phyloP scores from a whole-genome alignment of 495 filamentous ascomycete species.

The Massariosphaeria phaeospora region DNA sequence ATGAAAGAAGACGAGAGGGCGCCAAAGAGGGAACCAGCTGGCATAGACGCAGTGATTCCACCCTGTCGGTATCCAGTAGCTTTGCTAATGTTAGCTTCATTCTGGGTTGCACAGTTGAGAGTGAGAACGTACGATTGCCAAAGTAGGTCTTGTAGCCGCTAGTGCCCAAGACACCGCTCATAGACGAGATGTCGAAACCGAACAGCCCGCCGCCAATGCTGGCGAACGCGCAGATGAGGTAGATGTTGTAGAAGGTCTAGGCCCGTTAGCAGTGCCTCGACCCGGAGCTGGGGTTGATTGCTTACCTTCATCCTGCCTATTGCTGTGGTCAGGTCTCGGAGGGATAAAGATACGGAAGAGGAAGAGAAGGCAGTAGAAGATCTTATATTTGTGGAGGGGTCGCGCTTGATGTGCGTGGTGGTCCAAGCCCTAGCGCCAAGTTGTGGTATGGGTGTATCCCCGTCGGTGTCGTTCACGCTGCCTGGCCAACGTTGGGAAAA shows the following conservation, averaged over 20 bases:
- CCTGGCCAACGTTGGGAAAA: no score
- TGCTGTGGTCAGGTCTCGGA: neutral
- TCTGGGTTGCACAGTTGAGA: neutral
- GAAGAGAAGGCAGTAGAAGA: neutral
- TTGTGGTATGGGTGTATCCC: no score
- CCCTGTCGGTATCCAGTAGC: conserved; percentile 52
- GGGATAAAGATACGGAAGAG: neutral
- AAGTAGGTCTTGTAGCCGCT: conserved; percentile 60
- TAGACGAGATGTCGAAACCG: conserved; percentile 68
- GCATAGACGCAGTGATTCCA: conserved; percentile 65
- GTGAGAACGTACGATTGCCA: conserved; percentile 40
- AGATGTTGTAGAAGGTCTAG: conserved; percentile 49
- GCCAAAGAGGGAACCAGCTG: conserved; percentile 69
- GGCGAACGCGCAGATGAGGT: conserved; percentile 60
- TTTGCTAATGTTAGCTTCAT: conserved; percentile 5
- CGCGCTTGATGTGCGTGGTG: no score
- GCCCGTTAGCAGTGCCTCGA: neutral
- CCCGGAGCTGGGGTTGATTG: neutral
- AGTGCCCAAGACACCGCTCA: conserved; percentile 63
- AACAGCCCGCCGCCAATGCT: conserved; percentile 65
- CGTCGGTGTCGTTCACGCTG: no score
- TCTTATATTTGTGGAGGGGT: no score
- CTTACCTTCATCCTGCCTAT: conserved; percentile 27
- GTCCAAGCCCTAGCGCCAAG: no score
- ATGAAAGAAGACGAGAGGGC: conserved; percentile 61